A percentile compares a stretch with the other conserved stretches of the same genome.
These are phyloP conservation scores for Trypethelium eluteriae DNA, from an alignment of 495 filamentous ascomycete species.

Conservation along the genomic window DNA sequence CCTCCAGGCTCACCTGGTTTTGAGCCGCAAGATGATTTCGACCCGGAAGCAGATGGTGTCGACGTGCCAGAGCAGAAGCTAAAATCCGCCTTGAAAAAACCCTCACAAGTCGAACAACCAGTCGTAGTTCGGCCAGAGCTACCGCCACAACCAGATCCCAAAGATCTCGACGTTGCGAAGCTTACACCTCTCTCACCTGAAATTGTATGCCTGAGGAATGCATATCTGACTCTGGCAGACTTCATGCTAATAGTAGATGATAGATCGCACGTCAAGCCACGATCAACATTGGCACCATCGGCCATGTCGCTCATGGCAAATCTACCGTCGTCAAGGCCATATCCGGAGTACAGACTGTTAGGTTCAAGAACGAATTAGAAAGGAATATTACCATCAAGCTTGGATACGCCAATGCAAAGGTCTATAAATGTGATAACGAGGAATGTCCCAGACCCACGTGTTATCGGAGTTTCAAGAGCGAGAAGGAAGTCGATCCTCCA, in stretches of 20 bases:
- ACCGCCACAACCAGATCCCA: constrained; percentile 71
- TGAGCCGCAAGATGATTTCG: constrained; percentile 28
- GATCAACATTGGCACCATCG: constrained; percentile 98
- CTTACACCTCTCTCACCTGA: constrained; percentile 85
- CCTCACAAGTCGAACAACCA: constrained; percentile 42
- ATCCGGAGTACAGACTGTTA: constrained; percentile 94
- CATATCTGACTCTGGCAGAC: background rate
- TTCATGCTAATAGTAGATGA: background rate
- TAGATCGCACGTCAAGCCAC: constrained; percentile 87
- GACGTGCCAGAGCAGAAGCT: constrained; percentile 37
- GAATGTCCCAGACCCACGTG: constrained; percentile 90
- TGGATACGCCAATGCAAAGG: constrained; percentile 97
- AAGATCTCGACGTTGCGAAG: constrained; percentile 66
- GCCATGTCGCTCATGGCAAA: constrained; percentile 97
- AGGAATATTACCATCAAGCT: constrained; percentile 99
- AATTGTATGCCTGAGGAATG: constrained; percentile 40
- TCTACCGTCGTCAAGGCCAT: constrained; percentile 98
- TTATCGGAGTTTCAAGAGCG: constrained; percentile 95
- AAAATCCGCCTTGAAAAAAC: constrained; percentile 63
- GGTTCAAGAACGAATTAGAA: constrained; percentile 99
- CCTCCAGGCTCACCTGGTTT: constrained; percentile 53
- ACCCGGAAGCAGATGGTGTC: constrained; percentile 28
- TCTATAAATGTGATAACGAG: constrained; percentile 94
- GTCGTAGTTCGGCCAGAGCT: constrained; percentile 61
- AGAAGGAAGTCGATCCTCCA: constrained; percentile 91